These are phyloP conservation scores for Euryodendron excelsum DNA, from an alignment of 148 eudicot genomes.

Conservation along the genomic window DNA sequence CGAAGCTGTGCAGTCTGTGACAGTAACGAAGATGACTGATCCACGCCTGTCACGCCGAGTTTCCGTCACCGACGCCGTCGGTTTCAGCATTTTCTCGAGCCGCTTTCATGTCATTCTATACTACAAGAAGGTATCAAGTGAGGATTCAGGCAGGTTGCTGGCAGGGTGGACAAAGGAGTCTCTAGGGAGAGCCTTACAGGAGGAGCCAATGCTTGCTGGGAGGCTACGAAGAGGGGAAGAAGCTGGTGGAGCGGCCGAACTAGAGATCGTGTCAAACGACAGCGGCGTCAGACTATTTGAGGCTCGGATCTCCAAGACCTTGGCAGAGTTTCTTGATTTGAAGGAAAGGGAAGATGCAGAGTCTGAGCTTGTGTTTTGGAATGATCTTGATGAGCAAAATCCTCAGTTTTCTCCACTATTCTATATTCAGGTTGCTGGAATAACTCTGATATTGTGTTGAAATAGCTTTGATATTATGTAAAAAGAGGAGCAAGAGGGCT, in stretches of 20 bases:
- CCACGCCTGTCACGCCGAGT: constrained; percentile 20
- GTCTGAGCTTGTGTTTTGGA: constrained; percentile 48
- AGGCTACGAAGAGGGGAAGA: constrained; percentile 27
- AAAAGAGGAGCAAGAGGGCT: no score
- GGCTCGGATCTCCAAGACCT: constrained; percentile 16
- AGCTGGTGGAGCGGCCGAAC: neutral
- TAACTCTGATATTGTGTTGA: no score
- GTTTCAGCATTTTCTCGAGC: neutral
- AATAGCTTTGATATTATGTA: no score
- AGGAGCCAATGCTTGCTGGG: constrained; percentile 46
- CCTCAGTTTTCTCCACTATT: constrained; percentile 44
- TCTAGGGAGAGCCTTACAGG: constrained; percentile 33
- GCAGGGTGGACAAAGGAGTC: constrained; percentile 46
- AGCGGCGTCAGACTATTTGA: constrained; percentile 47
- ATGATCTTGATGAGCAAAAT: constrained; percentile 34
- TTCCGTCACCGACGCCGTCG: neutral
- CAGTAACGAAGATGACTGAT: constrained; percentile 24
- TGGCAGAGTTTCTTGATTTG: constrained; percentile 39
- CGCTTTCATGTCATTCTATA: constrained; percentile 33
- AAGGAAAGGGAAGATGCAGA: constrained; percentile 30
- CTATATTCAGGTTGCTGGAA: constrained; percentile 40
- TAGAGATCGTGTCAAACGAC: constrained; percentile 48
- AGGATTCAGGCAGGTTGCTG: constrained; percentile 35
- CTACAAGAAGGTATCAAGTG: constrained; percentile 22
- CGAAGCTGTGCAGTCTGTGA: constrained; percentile 16